A percentile compares a stretch with the other conserved stretches of the same genome.
These are phyloP conservation scores for Xenosphaeropsis pyriputrescens DNA, from an alignment of 2,329 filamentous ascomycete species.

Conservation along the genomic window DNA sequence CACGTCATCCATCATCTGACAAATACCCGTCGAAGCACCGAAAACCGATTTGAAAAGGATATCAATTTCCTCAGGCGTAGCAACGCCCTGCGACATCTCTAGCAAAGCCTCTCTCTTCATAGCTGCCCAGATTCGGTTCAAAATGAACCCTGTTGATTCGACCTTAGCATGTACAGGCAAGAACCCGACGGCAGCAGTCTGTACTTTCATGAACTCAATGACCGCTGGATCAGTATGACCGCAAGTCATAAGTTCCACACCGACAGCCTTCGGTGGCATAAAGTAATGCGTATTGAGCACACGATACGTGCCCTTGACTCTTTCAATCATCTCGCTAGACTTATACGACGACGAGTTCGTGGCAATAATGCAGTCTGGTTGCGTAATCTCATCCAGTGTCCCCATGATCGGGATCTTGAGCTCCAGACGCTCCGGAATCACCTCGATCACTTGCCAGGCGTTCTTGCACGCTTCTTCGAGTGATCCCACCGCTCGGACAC, in stretches of 20 bases:
- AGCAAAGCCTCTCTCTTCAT: slow-evolving; percentile 25
- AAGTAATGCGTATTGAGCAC: slow-evolving; percentile 28
- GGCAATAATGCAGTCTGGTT: slow-evolving; percentile 23
- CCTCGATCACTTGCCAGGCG: slow-evolving; percentile 22
- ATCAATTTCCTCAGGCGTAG: slow-evolving; percentile 21
- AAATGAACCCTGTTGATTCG: slow-evolving; percentile 23
- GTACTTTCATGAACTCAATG: slow-evolving; percentile 15
- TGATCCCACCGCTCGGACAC: background rate
- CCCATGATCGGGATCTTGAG: slow-evolving; percentile 24
- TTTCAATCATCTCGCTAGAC: slow-evolving; percentile 24
- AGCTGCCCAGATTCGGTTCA: slow-evolving; percentile 26
- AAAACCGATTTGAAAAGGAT: slow-evolving; percentile 21
- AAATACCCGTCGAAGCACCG: slow-evolving; percentile 20
- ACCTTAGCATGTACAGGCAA: slow-evolving; percentile 20
- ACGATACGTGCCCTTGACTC: slow-evolving; percentile 18
- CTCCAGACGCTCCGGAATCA: slow-evolving; percentile 25
- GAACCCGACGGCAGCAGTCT: slow-evolving; percentile 19
- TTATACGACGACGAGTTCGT: slow-evolving; percentile 32
- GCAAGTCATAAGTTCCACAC: slow-evolving; percentile 24
- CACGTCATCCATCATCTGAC: slow-evolving; percentile 24
- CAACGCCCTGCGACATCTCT: slow-evolving; percentile 19
- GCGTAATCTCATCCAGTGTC: slow-evolving; percentile 22
- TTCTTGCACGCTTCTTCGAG: slow-evolving; percentile 11
- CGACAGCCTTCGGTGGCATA: slow-evolving; percentile 12
- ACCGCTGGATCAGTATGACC: slow-evolving; percentile 16